phyloP scores from a whole-genome alignment of 2,329 filamentous ascomycete genomes.

The Colletotrichum agaves region DNA sequence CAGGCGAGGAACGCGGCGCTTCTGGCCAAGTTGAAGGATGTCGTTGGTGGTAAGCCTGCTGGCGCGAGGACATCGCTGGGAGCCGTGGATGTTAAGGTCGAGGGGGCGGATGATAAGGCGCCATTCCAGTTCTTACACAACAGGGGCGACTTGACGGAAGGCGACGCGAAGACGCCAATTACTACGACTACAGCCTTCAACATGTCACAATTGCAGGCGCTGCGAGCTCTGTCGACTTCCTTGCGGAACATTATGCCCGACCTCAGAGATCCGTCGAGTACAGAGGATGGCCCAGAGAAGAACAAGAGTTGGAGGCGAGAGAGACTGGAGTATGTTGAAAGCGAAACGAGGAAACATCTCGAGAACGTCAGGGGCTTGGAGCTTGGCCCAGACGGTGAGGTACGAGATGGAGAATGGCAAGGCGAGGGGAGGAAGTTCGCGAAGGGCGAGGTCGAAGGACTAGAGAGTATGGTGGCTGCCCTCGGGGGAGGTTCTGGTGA shows the following conservation, averaged over 20 bases:
- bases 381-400: slow-evolving; percentile 68
- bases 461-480: slow-evolving; percentile 62
- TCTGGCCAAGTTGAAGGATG: slow-evolving; percentile 69
- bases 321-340: slow-evolving; percentile 84
- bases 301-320: slow-evolving; percentile 73
- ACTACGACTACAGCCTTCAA: slow-evolving; percentile 81
- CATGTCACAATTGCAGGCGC: slow-evolving; percentile 82
- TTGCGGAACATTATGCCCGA: slow-evolving; percentile 75
- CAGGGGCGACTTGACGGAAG: slow-evolving; percentile 61
- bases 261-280: slow-evolving; percentile 50
- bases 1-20: slow-evolving; percentile 77
- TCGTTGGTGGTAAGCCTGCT: slow-evolving; percentile 47
- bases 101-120: slow-evolving; percentile 38
- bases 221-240: slow-evolving; percentile 72
- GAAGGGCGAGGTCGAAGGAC: slow-evolving; percentile 65
- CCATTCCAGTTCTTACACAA: slow-evolving; percentile 69
- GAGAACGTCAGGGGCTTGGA: slow-evolving; percentile 77
- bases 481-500: slow-evolving; percentile 50
- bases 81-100: slow-evolving; percentile 39
- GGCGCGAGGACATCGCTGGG: slow-evolving; percentile 39
- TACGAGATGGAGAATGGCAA: slow-evolving; percentile 74
- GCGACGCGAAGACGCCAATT: slow-evolving; percentile 66
- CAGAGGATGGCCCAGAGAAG: slow-evolving; percentile 46
- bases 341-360: slow-evolving; percentile 79
- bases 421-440: slow-evolving; percentile 61